These are phyloP conservation scores for Trichoderma hamatum DNA, from an alignment of 2,329 filamentous ascomycete genomes.

Conservation along the genomic window DNA sequence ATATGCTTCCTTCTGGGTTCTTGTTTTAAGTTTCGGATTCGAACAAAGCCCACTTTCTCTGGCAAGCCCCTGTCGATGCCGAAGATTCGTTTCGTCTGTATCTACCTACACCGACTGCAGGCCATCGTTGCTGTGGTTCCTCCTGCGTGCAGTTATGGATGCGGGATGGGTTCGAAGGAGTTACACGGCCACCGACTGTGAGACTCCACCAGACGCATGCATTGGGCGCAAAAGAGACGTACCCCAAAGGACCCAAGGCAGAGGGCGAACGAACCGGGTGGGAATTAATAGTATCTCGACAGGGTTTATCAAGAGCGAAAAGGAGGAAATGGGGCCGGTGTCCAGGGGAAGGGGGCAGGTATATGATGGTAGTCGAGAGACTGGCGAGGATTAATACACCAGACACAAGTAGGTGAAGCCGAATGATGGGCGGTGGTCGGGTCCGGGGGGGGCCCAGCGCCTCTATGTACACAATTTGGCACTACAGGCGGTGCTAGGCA, in stretches of 20 bases:
- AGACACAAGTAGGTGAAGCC: constrained; percentile 15
- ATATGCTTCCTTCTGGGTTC: constrained; percentile 20
- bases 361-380: not conserved
- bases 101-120: constrained; percentile 28
- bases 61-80: constrained; percentile 15
- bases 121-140: constrained; percentile 27
- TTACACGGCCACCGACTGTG: constrained; percentile 24
- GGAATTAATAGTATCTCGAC: not conserved
- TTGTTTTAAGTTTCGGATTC: constrained; percentile 26
- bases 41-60: not conserved
- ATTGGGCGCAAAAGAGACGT: constrained; percentile 11
- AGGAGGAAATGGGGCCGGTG: not conserved
- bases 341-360: constrained; percentile 11
- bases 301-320: not conserved
- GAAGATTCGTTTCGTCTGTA: constrained; percentile 19
- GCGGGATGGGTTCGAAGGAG: constrained; percentile 19
- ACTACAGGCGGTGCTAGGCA: not conserved
- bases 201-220: constrained; percentile 23
- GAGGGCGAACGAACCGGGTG: not conserved
- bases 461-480: not conserved
- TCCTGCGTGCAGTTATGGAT: constrained; percentile 16
- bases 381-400: not conserved
- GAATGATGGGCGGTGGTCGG: constrained; percentile 22
- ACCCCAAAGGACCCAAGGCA: constrained; percentile 22
- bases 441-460: not conserved